Percentiles rank a stretch among this genome's conserved stretches.
These are phyloP conservation scores for Tuber brumale DNA, from an alignment of 495 filamentous ascomycete genomes.

Conservation along the genomic window DNA sequence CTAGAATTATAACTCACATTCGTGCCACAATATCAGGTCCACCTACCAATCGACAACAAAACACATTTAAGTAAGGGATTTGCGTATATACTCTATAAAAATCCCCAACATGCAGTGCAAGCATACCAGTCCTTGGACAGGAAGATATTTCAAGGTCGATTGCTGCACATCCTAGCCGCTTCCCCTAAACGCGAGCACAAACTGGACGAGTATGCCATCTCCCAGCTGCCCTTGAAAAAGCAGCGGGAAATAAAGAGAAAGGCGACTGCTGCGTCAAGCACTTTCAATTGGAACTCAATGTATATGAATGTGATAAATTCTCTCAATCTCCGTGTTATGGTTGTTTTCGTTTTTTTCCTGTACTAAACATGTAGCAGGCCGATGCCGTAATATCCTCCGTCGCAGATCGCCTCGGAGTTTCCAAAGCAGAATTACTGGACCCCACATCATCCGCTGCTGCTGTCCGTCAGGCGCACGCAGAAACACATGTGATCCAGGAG, in stretches of 20 bases:
- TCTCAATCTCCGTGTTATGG: neutral
- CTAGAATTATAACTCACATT: constrained; percentile 40
- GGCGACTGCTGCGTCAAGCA: constrained; percentile 62
- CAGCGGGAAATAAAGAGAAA: constrained; percentile 83
- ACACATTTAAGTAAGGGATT: constrained; percentile 72
- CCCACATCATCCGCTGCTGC: constrained; percentile 89
- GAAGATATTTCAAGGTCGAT: constrained; percentile 79
- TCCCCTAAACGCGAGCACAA: constrained; percentile 69
- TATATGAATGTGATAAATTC: constrained; percentile 75
- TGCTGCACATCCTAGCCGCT: constrained; percentile 81
- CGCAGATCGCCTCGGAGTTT: constrained; percentile 74
- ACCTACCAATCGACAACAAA: constrained; percentile 64
- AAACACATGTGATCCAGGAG: constrained; percentile 93
- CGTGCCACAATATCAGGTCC: constrained; percentile 53
- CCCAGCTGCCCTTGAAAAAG: constrained; percentile 87
- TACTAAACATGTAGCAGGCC: constrained; percentile 45
- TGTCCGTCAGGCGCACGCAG: constrained; percentile 92
- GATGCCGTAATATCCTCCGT: constrained; percentile 92
- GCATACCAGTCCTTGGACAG: constrained; percentile 71
- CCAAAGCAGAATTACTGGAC: constrained; percentile 84
- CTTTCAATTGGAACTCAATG: constrained; percentile 94
- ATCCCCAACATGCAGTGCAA: constrained; percentile 62
- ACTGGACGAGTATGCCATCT: constrained; percentile 78
- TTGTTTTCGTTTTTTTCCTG: neutral
- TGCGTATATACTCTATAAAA: constrained; percentile 70